Base-by-base conservation (phyloP, 2,329 filamentous ascomycete species). In the Blumeriella jaapii region DNA sequence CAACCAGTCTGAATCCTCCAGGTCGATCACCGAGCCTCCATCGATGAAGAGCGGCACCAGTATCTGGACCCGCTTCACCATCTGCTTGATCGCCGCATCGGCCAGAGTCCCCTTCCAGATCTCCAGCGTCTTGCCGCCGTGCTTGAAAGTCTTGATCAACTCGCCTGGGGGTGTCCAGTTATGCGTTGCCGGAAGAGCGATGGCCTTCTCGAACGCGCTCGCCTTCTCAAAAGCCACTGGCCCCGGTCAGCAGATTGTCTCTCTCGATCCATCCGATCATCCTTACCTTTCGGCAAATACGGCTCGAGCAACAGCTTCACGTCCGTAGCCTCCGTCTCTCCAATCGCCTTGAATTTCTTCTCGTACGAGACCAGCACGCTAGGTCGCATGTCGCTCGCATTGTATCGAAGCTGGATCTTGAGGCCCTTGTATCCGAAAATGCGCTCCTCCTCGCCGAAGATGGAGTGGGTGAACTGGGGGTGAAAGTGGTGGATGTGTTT, bases 401-500 rank as follows among this genome's bases (percentile, higher is more conserved):
- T 64, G 49, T 67, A 78, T 43, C 74, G 74, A 36, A 96, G 62
- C 44, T 74, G 72, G 54, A 96, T 78, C 45, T 75, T 74, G 36
- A 94, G 69, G 35, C 76, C 75, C 55, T 85, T 78, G 65, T 95
- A 94, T 23, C 89, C 89, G 50, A 93, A 87, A 45, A 96, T 89
- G 18, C 70, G 72, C 59, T 98, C 86, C 6, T 91, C 79, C n/a
- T 96, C 81, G 52, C 85, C 85, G 49, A 96, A 95, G 45, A 98
- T 81, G 1, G 84, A 67, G 59, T 96, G 94, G 12, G 89, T 95
- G 57, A 87, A 93, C 53, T 74, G 72, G 0, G 91, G 93, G 41
- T 83, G 69, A 59, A 98, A 96, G 17, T 72, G 70, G 16, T 71
- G 68, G 48, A 79, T 61, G 19, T 68, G 71, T 49, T 71, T 73